Conservation (phyloP, 768 basidiomycete species). For the Guyanaporus albipodus region DNA sequence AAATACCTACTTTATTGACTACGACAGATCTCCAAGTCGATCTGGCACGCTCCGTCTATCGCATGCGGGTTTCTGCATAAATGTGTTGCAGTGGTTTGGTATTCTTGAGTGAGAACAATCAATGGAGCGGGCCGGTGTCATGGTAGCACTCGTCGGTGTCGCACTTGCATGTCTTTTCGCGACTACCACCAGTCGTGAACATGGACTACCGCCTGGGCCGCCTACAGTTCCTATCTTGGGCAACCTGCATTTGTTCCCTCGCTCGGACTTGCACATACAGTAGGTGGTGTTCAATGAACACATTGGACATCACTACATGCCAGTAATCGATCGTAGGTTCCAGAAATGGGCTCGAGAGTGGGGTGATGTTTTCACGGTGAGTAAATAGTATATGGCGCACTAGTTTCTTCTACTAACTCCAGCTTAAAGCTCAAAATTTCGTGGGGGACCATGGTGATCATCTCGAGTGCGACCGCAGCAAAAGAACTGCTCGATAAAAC, state of each 20-base stretch:
- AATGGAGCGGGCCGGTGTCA: not conserved
- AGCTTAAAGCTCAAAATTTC: slow-evolving; percentile 5
- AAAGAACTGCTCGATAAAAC: slow-evolving; percentile 4
- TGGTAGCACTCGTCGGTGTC: not conserved
- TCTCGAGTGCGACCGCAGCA: slow-evolving; percentile 3
- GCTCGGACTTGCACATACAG: slow-evolving; percentile 1
- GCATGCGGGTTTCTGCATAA: no score
- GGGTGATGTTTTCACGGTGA: slow-evolving; percentile 4
- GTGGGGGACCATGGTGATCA: slow-evolving; percentile 1
- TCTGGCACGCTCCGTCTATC: no score
- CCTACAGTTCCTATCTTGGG: slow-evolving; percentile 3
- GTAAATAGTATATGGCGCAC: no score
- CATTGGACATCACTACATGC: no score
- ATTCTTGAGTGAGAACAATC: no score
- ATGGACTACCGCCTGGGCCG: slow-evolving; percentile 1
- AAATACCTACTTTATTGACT: no score
- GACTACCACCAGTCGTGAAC: not conserved
- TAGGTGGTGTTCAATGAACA: not conserved
- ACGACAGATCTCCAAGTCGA: no score
- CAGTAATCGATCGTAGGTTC: no score
- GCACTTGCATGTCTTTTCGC: not conserved
- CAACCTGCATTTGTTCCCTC: slow-evolving; percentile 2
- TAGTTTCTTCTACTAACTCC: no score
- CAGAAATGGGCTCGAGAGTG: slow-evolving; percentile 8
- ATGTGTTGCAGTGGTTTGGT: no score